Evolutionary conservation across 1,284 basidiomycete genomes (phyloP), one percentile per base, ranked within the genome.

Genomic region (Meripilus lineatus): DNA sequence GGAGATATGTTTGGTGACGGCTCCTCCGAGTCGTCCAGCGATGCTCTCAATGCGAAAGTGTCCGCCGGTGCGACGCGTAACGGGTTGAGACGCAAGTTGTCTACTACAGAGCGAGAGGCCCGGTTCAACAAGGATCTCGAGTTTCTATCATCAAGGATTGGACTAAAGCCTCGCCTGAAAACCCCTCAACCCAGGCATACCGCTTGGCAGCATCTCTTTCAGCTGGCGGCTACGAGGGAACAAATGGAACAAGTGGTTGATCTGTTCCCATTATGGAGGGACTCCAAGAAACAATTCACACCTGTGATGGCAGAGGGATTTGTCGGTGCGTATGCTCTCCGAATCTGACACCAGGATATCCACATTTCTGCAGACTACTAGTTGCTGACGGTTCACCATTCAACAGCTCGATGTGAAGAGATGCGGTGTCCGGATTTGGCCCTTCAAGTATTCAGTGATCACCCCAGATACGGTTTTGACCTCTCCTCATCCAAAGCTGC

Each of bases 361-460:
- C n/a, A n/a, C 24, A 38, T 14, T 10, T 24, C 21, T 24, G 32
- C 11, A 15, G 10, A 5, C n/a, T 28, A 28, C 3, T 11, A 22
- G 8, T 15, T 33, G 10, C 13, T 32, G 3, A n/a, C 25, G 11
- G 3, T 17, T 10, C 17, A n/a, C 14, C n/a, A n/a, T 22, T 7
- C n/a, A n/a, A n/a, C 45, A 85, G 83, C 72, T 35, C 80, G 81
- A 8, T 83, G 80, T 42, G 67, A 71, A 45, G 70, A 80, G 50
- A 69, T 84, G 2, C 56, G 63, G 3, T 76, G 75, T 48, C 75
- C 79, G 1, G 55, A 65, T 24, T 68, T 82, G 30, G 79, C 81
- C 4, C 64, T 86, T 14, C 63, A 70, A 11, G 74, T 84, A 14
- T 83, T 81, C 56, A 73, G 76, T 21, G 63, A 82, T 56, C 78